A percentile compares a stretch with the other conserved stretches of the same genome.
phyloP scores from a whole-genome alignment of 352 stramenopile species.

The Phytophthora sp. region DNA sequence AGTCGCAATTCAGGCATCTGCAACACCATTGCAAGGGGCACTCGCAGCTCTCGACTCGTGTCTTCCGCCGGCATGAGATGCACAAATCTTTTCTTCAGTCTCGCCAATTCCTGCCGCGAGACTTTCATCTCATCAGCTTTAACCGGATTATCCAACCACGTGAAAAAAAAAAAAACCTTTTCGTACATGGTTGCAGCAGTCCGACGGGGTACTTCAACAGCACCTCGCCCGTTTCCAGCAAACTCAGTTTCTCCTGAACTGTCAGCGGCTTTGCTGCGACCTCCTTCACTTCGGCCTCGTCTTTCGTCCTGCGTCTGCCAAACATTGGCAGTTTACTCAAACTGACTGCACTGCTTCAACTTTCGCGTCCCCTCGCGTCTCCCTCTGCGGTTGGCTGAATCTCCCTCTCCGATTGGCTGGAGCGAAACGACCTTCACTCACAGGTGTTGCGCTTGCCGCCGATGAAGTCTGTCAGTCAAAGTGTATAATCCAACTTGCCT shows the following conservation, averaged over 20 bases:
- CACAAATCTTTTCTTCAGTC: slow-evolving; percentile 51
- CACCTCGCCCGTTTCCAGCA: slow-evolving; percentile 15
- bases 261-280: slow-evolving; percentile 5
- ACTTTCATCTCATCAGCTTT: slow-evolving; percentile 26
- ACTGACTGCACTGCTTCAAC: slow-evolving; percentile 3
- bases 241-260: slow-evolving; percentile 18
- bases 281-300: neutral
- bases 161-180: neutral
- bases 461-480: slow-evolving; percentile 4
- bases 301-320: slow-evolving; percentile 8
- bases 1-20: slow-evolving; percentile 46
- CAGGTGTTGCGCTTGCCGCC: no score
- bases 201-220: slow-evolving; percentile 21
- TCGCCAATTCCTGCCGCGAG: slow-evolving; percentile 44
- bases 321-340: slow-evolving; percentile 14
- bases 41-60: slow-evolving; percentile 2
- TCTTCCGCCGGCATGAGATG: slow-evolving; percentile 27
- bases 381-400: slow-evolving; percentile 5
- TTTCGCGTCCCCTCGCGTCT: slow-evolving; percentile 16
- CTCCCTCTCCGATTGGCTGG: neutral
- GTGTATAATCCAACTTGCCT: no score
- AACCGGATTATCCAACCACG: neutral
- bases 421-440: slow-evolving; percentile 15
- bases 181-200: slow-evolving; percentile 46
- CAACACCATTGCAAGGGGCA: slow-evolving; percentile 14